A percentile compares a stretch with the other conserved stretches of the same genome.
Evolutionary conservation across 345 rosid genomes (phyloP).

Genomic region (Euphorbia tirucalli): DNA sequence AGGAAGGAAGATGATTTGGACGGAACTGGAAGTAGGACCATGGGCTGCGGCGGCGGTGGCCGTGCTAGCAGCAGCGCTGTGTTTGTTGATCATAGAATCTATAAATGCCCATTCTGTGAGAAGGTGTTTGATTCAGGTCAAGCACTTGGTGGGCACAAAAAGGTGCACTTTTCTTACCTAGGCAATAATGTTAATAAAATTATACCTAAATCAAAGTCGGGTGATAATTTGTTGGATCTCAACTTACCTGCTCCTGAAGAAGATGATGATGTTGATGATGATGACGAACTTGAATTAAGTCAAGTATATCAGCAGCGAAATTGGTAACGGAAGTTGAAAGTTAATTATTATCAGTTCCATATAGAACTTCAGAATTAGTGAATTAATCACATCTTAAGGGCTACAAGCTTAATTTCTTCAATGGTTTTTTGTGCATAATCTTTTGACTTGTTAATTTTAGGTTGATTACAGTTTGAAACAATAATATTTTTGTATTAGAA

Average conservation of each 20-base stretch:
- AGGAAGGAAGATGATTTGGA: background rate
- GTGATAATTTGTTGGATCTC: slow-evolving; percentile 33
- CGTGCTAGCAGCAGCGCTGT: background rate
- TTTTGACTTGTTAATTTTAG: background rate
- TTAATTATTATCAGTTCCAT: background rate
- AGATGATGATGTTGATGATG: slow-evolving; percentile 20
- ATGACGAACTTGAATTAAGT: slow-evolving; percentile 20
- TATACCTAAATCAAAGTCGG: background rate
- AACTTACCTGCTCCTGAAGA: slow-evolving; percentile 37
- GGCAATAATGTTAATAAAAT: background rate
- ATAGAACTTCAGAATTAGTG: background rate
- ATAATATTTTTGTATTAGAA: background rate
- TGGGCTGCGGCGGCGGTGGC: background rate
- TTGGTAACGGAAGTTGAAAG: background rate
- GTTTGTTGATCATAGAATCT: slow-evolving; percentile 5
- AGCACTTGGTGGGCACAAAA: slow-evolving; percentile 64
- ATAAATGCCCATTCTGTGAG: slow-evolving; percentile 43
- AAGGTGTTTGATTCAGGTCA: slow-evolving; percentile 55
- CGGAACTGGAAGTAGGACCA: background rate
- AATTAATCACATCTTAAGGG: background rate
- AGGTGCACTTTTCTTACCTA: slow-evolving; percentile 40
- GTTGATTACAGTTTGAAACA: background rate
- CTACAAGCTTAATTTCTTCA: no score
- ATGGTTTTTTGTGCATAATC: slow-evolving; percentile 1
- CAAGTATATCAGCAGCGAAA: slow-evolving; percentile 2